Conservation (phyloP, 106 monocot species). For the Vanilla planifolia region DNA sequence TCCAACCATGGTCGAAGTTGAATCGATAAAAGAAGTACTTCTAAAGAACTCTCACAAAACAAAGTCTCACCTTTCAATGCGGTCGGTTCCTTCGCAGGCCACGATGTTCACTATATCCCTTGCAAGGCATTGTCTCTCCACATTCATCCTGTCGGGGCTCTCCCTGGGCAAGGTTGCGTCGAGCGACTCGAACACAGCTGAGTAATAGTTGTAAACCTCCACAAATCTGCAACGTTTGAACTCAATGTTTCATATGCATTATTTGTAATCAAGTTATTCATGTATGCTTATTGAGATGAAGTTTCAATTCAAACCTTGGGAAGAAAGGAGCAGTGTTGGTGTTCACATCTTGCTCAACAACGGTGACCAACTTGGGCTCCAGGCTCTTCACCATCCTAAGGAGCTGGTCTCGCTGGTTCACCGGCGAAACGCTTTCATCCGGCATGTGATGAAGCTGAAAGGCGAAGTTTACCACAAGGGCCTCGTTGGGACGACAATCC, state of each 20-base stretch:
- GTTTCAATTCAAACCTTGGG: too few species aligned
- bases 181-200: slow-evolving; percentile 70
- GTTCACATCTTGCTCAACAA: slow-evolving; percentile 88
- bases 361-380: slow-evolving; percentile 67
- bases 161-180: slow-evolving; percentile 61
- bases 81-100: slow-evolving; percentile 82
- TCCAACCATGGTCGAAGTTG: too few species aligned
- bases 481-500: slow-evolving; percentile 44
- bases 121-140: slow-evolving; percentile 95
- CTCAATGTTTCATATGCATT: too few species aligned
- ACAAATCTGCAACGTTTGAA: too few species aligned
- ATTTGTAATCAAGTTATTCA: too few species aligned
- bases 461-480: slow-evolving; percentile 81
- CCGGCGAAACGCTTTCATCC: slow-evolving; percentile 79
- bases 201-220: slow-evolving; percentile 68
- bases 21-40: too few species aligned
- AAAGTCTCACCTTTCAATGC: slow-evolving; percentile 81
- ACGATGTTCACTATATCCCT: slow-evolving; percentile 95
- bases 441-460: slow-evolving; percentile 82
- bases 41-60: too few species aligned
- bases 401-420: slow-evolving; percentile 77
- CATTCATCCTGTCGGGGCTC: slow-evolving; percentile 55
- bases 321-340: slow-evolving; percentile 82
- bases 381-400: slow-evolving; percentile 75
- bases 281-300: too few species aligned